Conservation (phyloP, 2,329 filamentous ascomycete genomes). For the Graphilbum ipis-grandicollis region DNA sequence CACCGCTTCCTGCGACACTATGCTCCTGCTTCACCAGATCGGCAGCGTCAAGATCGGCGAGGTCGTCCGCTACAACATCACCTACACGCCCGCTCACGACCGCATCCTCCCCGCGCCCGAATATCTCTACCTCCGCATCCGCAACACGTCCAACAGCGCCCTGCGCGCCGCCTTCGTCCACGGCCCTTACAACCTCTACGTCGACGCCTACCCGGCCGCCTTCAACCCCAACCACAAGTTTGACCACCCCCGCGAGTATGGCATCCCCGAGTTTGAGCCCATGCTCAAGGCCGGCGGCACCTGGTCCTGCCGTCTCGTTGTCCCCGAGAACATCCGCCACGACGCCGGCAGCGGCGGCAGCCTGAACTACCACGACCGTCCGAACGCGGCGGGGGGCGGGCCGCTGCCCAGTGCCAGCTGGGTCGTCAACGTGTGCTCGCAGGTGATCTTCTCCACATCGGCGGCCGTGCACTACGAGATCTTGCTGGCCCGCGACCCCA, state of each 20-base stretch:
- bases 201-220: conserved; percentile 65
- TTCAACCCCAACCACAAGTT: conserved; percentile 75
- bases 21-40: conserved; percentile 83
- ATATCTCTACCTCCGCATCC: conserved; percentile 69
- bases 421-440: conserved; percentile 81
- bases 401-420: conserved; percentile 48
- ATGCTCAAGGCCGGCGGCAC: conserved; percentile 86
- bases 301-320: conserved; percentile 64
- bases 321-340: conserved; percentile 63
- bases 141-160: conserved; percentile 80
- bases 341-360: conserved; percentile 36
- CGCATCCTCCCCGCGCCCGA: conserved; percentile 77
- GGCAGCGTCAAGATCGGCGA: conserved; percentile 90
- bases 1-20: too few species aligned
- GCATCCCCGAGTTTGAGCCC: conserved; percentile 81
- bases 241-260: conserved; percentile 50
- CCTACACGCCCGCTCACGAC: conserved; percentile 78
- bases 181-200: conserved; percentile 81
- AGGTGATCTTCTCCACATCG: conserved; percentile 83
- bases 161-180: conserved; percentile 91
- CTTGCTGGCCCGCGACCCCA: conserved; percentile 68
- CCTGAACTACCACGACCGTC: neutral
- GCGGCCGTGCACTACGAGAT: conserved; percentile 82
- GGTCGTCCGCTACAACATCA: conserved; percentile 79
- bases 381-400: neutral